Conservation (phyloP, 2,329 filamentous ascomycete species). For the Sordariomycetes sp. region DNA sequence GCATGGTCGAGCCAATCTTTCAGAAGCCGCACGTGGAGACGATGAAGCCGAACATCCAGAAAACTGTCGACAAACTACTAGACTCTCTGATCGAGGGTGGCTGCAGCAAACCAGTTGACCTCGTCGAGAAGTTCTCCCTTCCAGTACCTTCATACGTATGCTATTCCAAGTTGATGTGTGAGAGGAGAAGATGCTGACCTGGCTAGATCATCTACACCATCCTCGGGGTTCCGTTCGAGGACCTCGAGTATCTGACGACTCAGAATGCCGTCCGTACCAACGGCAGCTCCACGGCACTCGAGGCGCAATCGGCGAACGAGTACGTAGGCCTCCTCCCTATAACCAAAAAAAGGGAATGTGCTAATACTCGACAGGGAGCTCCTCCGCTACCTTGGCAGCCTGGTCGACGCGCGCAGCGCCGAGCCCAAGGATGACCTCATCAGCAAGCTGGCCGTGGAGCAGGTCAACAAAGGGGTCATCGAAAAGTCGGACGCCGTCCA, state of each 20-base stretch:
- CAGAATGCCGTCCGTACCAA: constrained; percentile 34
- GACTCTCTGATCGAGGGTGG: constrained; percentile 23
- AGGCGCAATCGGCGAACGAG: constrained; percentile 32
- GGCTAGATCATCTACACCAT: constrained; percentile 36
- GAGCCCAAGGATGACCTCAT: constrained; percentile 33
- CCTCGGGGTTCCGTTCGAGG: constrained; percentile 34
- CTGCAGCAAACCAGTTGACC: constrained; percentile 27
- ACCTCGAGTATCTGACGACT: constrained; percentile 32
- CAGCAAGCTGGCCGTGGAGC: constrained; percentile 29
- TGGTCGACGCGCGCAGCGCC: constrained; percentile 27
- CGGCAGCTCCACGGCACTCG: constrained; percentile 32
- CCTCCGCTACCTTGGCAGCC: constrained; percentile 28
- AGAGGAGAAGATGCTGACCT: not conserved
- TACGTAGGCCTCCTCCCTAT: constrained; percentile 9
- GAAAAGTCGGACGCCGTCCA: constrained; percentile 29
- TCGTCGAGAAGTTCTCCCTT: constrained; percentile 34
- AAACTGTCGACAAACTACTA: constrained; percentile 31
- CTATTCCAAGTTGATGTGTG: not conserved
- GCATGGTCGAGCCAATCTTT: constrained; percentile 35
- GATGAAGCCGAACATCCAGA: constrained; percentile 32
- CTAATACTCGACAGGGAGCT: constrained; percentile 20
- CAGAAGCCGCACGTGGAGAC: constrained; percentile 22
- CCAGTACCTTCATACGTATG: constrained; percentile 34
- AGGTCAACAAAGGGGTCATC: constrained; percentile 25
- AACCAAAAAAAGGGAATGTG: not conserved